phyloP scores from a whole-genome alignment of 176 grass and related monocot species.

The Aegilops sharonensis region DNA sequence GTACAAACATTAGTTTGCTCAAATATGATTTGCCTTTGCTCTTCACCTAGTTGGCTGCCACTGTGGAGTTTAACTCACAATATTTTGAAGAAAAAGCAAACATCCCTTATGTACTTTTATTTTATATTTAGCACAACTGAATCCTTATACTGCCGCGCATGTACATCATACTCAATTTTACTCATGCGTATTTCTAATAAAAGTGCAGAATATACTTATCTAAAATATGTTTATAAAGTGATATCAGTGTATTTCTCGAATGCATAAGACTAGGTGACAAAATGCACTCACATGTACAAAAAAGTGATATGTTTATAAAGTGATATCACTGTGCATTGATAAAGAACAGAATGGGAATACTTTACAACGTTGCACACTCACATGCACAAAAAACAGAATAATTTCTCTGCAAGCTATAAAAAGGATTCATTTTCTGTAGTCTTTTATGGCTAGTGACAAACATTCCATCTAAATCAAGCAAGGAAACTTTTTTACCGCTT shows the following conservation, averaged over 20 bases:
- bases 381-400: background rate
- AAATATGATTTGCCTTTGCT: background rate
- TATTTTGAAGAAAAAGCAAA: background rate
- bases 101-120: background rate
- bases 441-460: background rate
- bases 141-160: background rate
- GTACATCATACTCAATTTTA: background rate
- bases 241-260: background rate
- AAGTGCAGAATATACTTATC: background rate
- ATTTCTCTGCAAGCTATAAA: background rate
- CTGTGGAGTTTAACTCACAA: background rate
- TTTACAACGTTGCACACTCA: background rate
- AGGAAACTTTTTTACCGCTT: background rate
- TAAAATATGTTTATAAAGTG: background rate
- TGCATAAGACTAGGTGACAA: background rate
- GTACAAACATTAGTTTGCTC: background rate
- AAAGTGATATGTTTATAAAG: background rate
- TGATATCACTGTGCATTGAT: background rate
- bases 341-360: too few relatives aligned
- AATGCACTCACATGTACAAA: background rate
- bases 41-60: background rate
- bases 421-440: background rate
- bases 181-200: background rate
- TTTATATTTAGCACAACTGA: background rate
- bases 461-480: constrained; percentile 1